Evolutionary conservation across 768 basidiomycete genomes (phyloP), one percentile per base, ranked within the genome.

Genomic region (Lactarius sanguifluus): DNA sequence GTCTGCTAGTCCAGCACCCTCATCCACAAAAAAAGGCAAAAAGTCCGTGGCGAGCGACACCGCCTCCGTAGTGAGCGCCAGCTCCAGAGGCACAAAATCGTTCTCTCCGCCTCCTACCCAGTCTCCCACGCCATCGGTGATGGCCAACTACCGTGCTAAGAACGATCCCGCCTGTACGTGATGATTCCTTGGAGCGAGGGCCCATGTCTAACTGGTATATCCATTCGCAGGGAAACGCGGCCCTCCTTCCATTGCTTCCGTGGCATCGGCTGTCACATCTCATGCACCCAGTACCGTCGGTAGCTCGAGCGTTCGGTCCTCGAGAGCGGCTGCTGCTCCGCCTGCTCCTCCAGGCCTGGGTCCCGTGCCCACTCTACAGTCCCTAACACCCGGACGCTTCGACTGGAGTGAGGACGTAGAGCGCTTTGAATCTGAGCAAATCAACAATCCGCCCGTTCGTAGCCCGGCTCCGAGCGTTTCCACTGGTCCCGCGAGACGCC

Each of bases 381-480:
- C 54, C 23, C 36, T 20, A 18, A 4, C 38, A 1, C 20, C 57
- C n/a, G 6, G 47, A 12, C 47, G 34, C 20, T 69, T 64, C 30
- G 25, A 61, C 20, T 61, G 69, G 69, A 67, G 62, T n/a, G 62
- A 61, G 0, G 66, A 69, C 0, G 47, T 67, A 0, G 66, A 61
- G 1, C 52, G 36, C 4, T 20, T 30, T 15, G 62, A 65, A 30
- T 30, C 41, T 18, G 62, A 54, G 1, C 32, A 58, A 25, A 36
- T 9, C 16, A 57, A 59, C 28, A 40, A 57, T 15, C 23, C 15
- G 5, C 30, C 41, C 15, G 20, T 6, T 32, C 61, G 36, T 6
- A 45, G 58, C 3, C 50, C 32, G 1, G 55, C 40, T 4, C 16
- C 30, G 8, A 64, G 41, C 18, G 15, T 28, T 18, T 65, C 64